Base-by-base conservation (phyloP, 2,329 filamentous ascomycete species). In the Ilyonectria robusta region DNA sequence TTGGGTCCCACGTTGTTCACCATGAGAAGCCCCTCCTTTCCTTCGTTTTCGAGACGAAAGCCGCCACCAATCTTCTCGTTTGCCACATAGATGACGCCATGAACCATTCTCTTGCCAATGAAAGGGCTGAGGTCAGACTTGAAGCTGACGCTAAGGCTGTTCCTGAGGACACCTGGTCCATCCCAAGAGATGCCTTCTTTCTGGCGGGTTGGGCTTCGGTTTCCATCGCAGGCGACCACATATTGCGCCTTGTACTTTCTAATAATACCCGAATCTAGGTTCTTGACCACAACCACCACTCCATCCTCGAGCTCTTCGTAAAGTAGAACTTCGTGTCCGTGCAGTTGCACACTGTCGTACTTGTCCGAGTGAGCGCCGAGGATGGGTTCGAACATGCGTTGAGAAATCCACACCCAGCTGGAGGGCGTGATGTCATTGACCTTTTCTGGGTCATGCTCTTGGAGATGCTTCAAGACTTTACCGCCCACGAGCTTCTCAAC, bases 351-450 rank as follows among this genome's bases (percentile, higher is more conserved):
- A 19, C 56, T 59, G 6, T 44, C 19, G 23, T 35, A 59, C 6
- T 48, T 11, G 3, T 59, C 44, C 9, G 56, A 29, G 15, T 59
- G 56, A 6, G 56, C 42, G 10, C 56, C 56, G 0, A 59, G 42
- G 21, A 59, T 21, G 10, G 56, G 56, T n/a, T 59, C 56, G 26
- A 59, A 59, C 56, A 59, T 59, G 6, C 56, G 56, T n/a, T 59
- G 56, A 6, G 56, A 59, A 13, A 59, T 59, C 56, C 56, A 59
- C 21, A 59, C 44, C 56, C 56, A 59, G 10, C 23, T 47, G 1
- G 56, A 59, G n/a, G 56, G 56, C 2, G 56, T 59, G 6, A 59
- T 31, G 2, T 48, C 17, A 8, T 59, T 59, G 19, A 59, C n/a
- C 19, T 47, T 59, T 11, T 59, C 56, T 1, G 56, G 19, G 13